Evolutionary conservation across 2,329 filamentous ascomycete species (phyloP).

Genomic region (Ophiocordyceps sinensis): DNA sequence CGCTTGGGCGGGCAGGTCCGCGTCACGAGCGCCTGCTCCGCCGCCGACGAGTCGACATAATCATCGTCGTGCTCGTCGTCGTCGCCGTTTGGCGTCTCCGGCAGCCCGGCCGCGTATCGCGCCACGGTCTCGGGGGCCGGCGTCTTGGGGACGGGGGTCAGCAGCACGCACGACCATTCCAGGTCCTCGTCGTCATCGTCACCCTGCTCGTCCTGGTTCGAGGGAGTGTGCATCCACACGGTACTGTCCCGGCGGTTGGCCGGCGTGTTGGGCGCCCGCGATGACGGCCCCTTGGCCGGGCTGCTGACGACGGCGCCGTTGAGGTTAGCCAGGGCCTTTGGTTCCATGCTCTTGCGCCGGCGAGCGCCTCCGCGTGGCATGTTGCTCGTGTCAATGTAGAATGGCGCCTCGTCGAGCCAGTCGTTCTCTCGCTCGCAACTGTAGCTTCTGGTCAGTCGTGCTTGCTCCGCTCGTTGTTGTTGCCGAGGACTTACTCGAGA

Average conservation of each 20-base stretch:
- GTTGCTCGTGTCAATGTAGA: conserved; percentile 51
- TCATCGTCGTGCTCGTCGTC: conserved; percentile 10
- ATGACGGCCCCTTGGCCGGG: conserved; percentile 19
- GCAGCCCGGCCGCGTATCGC: conserved; percentile 35
- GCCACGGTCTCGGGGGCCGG: conserved; percentile 40
- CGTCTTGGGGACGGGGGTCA: conserved; percentile 44
- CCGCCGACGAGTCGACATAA: conserved; percentile 14
- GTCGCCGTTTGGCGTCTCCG: conserved; percentile 26
- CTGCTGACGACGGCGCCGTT: conserved; percentile 47
- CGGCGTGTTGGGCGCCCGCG: conserved; percentile 31
- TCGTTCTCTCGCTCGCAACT: conserved; percentile 52
- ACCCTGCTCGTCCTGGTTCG: conserved; percentile 24
- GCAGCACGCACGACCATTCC: conserved; percentile 27
- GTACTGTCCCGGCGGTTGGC: conserved; percentile 38
- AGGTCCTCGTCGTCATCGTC: conserved; percentile 20
- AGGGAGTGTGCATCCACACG: conserved; percentile 40
- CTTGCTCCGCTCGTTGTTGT: not conserved
- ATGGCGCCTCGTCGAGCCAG: conserved; percentile 61
- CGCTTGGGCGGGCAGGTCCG: conserved; percentile 42
- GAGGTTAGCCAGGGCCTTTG: conserved; percentile 51
- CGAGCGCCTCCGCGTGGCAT: conserved; percentile 57
- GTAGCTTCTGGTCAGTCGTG: not conserved
- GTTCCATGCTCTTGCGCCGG: conserved; percentile 71
- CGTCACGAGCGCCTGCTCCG: conserved; percentile 25
- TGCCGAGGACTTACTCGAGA: conserved; percentile 51